phyloP scores from a whole-genome alignment of 345 rosid species.

The Gossypium stocksii region DNA sequence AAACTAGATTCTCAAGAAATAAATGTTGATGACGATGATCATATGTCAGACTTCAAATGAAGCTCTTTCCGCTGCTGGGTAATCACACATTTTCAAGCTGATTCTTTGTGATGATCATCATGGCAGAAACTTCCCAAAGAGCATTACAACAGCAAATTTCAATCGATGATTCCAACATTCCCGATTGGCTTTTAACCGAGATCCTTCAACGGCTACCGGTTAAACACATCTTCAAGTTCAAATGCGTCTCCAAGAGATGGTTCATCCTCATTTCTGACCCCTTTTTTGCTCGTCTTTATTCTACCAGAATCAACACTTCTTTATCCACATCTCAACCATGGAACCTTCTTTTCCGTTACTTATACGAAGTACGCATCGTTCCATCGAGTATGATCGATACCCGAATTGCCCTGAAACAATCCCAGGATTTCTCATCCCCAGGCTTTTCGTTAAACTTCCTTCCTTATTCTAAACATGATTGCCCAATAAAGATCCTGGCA shows the following conservation, averaged over 20 bases:
- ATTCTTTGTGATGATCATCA: neutral
- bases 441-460: slow-evolving; percentile 7
- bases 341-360: slow-evolving; percentile 9
- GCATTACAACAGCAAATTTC: neutral
- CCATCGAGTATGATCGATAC: neutral
- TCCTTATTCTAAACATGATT: neutral
- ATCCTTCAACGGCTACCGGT: slow-evolving; percentile 2
- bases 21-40: neutral
- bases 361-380: slow-evolving; percentile 5
- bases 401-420: neutral
- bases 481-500: slow-evolving; percentile 8
- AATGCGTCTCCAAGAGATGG: slow-evolving; percentile 13
- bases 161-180: neutral
- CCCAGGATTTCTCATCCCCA: neutral
- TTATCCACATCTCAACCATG: neutral
- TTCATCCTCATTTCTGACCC: slow-evolving; percentile 6
- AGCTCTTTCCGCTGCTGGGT: neutral
- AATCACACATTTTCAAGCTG: neutral
- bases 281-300: neutral
- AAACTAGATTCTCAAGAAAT: neutral
- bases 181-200: slow-evolving; percentile 13
- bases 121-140: neutral
- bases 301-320: neutral
- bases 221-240: slow-evolving; percentile 6
- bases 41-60: neutral